Evolutionary conservation across 192 early-diverging fungal species (phyloP).

Genomic region (Backusella tuberculispora): DNA sequence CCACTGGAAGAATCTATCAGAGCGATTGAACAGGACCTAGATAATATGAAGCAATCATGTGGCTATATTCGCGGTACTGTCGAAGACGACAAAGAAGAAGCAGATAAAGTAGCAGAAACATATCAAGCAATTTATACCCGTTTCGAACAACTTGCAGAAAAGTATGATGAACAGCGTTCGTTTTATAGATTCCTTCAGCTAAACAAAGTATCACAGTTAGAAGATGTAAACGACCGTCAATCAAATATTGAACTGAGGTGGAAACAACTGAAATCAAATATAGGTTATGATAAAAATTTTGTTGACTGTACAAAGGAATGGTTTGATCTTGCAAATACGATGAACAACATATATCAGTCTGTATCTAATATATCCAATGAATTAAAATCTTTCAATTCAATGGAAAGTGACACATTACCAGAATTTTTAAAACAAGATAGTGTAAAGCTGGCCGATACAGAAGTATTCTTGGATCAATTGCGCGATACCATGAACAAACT

Average conservation of each 20-base stretch:
- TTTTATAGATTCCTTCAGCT: slow-evolving; percentile 12
- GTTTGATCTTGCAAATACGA: not conserved
- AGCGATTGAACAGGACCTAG: not conserved
- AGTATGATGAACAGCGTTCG: not conserved
- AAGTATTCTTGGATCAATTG: not conserved
- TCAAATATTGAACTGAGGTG: not conserved
- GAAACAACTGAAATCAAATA: not conserved
- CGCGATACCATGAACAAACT: not conserved
- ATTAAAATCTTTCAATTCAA: not conserved
- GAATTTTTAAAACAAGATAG: not conserved
- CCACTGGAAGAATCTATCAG: not conserved
- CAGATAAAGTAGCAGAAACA: not conserved
- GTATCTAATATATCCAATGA: not conserved
- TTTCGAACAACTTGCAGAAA: not conserved
- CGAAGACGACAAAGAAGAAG: not conserved
- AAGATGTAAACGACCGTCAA: not conserved
- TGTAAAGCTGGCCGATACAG: not conserved
- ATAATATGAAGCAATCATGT: not conserved
- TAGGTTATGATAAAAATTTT: not conserved
- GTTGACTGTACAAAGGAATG: not conserved
- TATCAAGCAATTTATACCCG: not conserved
- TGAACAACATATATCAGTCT: not conserved
- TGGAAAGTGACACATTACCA: not conserved
- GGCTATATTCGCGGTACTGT: not conserved
- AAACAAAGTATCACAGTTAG: not conserved